Percentiles rank a stretch among this genome's conserved stretches.
Evolutionary conservation across 108 stramenopile species (phyloP).

Genomic region (Nannochloropsis gaditana): DNA sequence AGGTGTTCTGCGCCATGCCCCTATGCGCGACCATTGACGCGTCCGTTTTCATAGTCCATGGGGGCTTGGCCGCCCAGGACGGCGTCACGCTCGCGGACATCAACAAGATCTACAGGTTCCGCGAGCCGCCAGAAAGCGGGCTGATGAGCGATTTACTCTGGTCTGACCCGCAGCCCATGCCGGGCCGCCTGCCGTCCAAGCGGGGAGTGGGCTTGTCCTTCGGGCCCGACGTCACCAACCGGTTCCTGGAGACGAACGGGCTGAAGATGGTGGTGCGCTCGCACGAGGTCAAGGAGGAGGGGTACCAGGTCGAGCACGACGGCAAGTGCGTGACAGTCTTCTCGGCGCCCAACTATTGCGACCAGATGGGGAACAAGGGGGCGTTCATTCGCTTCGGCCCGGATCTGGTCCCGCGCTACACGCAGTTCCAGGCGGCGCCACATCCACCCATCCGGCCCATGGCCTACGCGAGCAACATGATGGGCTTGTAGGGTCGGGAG

Average conservation of each 20-base stretch:
- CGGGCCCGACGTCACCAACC: slow-evolving; percentile 87
- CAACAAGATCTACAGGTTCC: slow-evolving; percentile 66
- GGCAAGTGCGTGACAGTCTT: slow-evolving; percentile 97
- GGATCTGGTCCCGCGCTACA: slow-evolving; percentile 72
- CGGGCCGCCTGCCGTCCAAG: slow-evolving; percentile 79
- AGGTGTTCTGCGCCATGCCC: slow-evolving; percentile 74
- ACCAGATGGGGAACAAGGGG: slow-evolving; percentile 97
- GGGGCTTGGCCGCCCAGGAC: slow-evolving; percentile 76
- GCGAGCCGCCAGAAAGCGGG: slow-evolving; percentile 85
- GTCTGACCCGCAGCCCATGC: slow-evolving; percentile 96
- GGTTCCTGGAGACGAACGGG: slow-evolving; percentile 73
- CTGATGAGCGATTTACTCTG: slow-evolving; percentile 95
- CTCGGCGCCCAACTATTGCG: slow-evolving; percentile 98
- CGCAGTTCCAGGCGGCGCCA: slow-evolving; percentile 76
- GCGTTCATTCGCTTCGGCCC: slow-evolving; percentile 87
- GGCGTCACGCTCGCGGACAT: slow-evolving; percentile 83
- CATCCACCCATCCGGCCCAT: slow-evolving; percentile 96
- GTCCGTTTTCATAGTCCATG: slow-evolving; percentile 85
- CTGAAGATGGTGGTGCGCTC: slow-evolving; percentile 76
- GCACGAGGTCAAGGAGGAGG: slow-evolving; percentile 95
- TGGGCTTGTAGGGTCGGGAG: neutral
- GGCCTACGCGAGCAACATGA: slow-evolving; percentile 71
- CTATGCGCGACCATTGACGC: slow-evolving; percentile 69
- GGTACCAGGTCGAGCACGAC: slow-evolving; percentile 97
- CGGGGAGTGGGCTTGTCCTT: slow-evolving; percentile 94